Conservation (phyloP, 805 yeast species). For the Naumovozyma baii region DNA sequence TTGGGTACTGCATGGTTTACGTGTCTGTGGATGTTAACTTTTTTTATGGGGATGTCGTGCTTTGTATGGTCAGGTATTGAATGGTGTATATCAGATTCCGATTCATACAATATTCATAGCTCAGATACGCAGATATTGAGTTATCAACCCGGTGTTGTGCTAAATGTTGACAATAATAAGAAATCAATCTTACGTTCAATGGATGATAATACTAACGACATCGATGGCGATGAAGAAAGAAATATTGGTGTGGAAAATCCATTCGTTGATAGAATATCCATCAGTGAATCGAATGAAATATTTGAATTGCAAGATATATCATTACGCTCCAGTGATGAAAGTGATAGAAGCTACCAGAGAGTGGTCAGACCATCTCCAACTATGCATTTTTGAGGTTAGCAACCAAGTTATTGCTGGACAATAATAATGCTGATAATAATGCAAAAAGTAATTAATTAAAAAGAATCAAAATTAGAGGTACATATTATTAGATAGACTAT, state of each 20-base stretch:
- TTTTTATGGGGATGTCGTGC: conserved; percentile 16
- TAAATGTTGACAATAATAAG: neutral
- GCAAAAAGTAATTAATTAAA: too few relatives aligned
- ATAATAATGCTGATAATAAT: too few relatives aligned
- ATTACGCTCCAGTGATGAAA: conserved; percentile 12
- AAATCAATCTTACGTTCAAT: neutral
- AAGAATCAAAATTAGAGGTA: too few relatives aligned
- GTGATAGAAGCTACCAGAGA: conserved; percentile 8
- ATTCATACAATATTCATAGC: conserved; percentile 7
- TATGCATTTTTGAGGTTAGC: conserved; percentile 14
- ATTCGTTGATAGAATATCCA: neutral
- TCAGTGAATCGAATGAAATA: conserved; percentile 4
- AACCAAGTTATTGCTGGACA: neutral
- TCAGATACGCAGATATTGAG: conserved; percentile 8
- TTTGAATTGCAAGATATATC: conserved; percentile 18
- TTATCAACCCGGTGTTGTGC: conserved; percentile 9
- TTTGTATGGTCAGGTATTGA: conserved; percentile 29
- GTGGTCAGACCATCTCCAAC: conserved; percentile 19
- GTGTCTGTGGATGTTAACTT: conserved; percentile 16
- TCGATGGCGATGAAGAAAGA: neutral
- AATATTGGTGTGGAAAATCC: neutral
- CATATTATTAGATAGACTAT: too few relatives aligned
- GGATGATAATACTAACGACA: neutral
- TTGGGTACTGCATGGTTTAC: conserved; percentile 22
- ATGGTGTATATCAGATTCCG: conserved; percentile 24